Conservation (phyloP, 495 filamentous ascomycete genomes). For the Podospora pseudoanserina region DNA sequence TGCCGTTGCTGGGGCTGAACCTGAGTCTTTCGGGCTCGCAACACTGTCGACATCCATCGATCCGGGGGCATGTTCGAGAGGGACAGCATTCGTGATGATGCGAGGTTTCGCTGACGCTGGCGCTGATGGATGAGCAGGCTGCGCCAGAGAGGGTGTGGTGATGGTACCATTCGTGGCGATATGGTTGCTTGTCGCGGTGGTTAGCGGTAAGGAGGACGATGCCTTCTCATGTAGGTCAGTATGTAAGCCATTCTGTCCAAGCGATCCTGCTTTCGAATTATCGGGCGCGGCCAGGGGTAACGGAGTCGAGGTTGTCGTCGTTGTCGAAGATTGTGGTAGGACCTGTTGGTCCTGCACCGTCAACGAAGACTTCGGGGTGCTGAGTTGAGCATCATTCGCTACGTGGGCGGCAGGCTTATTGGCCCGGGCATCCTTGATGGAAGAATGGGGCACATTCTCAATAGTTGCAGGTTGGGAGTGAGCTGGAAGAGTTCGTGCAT, state of each 20-base stretch:
- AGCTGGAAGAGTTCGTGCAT: constrained; percentile 18
- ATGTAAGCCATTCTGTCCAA: neutral
- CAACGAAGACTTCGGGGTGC: neutral
- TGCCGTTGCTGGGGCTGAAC: constrained; percentile 9
- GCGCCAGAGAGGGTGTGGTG: neutral
- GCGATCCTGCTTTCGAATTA: too few relatives aligned
- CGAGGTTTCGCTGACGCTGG: constrained; percentile 4
- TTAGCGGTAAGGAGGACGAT: neutral
- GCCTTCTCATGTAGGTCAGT: neutral
- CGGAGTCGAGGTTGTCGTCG: neutral
- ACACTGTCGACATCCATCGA: constrained; percentile 12
- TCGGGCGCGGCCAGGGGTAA: neutral
- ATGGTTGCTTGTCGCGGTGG: neutral
- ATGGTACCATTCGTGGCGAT: neutral
- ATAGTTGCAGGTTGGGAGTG: constrained; percentile 23
- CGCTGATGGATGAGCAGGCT: neutral
- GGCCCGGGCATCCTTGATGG: neutral
- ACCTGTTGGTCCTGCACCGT: neutral
- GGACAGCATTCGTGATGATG: neutral
- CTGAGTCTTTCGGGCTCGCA: constrained; percentile 6
- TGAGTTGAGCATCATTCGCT: neutral
- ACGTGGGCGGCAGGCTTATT: neutral
- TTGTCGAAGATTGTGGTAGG: neutral
- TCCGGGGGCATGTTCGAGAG: neutral
- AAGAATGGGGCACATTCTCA: neutral